These are phyloP conservation scores for Cicer bijugum DNA, from an alignment of 306 rosid species.

Conservation along the genomic window DNA sequence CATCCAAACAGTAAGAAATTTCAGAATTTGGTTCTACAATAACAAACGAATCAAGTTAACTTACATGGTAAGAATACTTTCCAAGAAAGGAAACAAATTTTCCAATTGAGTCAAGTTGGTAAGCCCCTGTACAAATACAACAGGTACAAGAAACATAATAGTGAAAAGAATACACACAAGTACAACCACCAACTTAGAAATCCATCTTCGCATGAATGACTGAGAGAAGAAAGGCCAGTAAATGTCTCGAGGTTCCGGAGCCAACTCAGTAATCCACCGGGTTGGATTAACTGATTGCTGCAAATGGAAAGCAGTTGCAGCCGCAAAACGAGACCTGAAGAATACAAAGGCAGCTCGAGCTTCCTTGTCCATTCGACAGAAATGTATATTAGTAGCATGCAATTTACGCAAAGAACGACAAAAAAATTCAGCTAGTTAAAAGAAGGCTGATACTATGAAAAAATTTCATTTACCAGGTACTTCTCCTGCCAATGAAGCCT, in stretches of 20 bases:
- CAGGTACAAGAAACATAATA: constrained; percentile 79
- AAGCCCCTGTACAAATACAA: constrained; percentile 55
- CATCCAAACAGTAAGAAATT: constrained; percentile 30
- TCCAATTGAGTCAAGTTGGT: constrained; percentile 82
- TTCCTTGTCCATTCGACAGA: constrained; percentile 59
- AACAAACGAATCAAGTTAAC: constrained; percentile 45
- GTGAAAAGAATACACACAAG: constrained; percentile 65
- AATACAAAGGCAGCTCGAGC: constrained; percentile 90
- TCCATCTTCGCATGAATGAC: constrained; percentile 85
- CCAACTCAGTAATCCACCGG: constrained; percentile 79
- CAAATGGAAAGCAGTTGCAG: constrained; percentile 77
- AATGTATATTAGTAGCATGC: constrained; percentile 42
- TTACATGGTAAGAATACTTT: constrained; percentile 78
- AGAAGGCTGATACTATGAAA: constrained; percentile 16
- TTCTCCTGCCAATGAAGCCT: constrained; percentile 66
- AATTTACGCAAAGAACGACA: constrained; percentile 18
- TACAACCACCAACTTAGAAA: constrained; percentile 77
- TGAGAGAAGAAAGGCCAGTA: constrained; percentile 96
- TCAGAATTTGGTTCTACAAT: constrained; percentile 1
- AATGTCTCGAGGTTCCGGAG: constrained; percentile 91
- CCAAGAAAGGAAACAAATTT: constrained; percentile 82
- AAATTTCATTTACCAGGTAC: constrained; percentile 60
- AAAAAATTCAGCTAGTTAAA: constrained; percentile 33
- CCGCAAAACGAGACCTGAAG: constrained; percentile 77
- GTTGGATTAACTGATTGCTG: constrained; percentile 84